A percentile compares a stretch with the other conserved stretches of the same genome.
phyloP scores from a whole-genome alignment of 176 grass and related monocot species.

The Melocanna baccifera region DNA sequence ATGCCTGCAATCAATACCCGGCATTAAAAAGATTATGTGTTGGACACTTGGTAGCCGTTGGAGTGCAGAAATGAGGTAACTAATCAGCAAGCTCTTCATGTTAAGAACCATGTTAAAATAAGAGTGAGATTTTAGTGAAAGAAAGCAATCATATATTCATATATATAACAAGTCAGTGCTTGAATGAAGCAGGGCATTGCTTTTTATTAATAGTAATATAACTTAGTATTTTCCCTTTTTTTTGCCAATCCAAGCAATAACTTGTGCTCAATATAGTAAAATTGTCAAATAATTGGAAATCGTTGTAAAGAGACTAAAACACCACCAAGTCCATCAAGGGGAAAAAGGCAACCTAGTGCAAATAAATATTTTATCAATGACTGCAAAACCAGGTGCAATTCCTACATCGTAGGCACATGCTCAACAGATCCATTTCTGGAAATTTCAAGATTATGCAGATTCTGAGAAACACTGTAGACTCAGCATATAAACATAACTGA shows the following conservation, averaged over 20 bases:
- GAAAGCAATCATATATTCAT: slow-evolving; percentile 9
- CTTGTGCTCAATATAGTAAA: not conserved
- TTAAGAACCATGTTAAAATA: not conserved
- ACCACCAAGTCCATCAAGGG: not conserved
- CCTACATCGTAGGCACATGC: not conserved
- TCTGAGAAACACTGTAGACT: not conserved
- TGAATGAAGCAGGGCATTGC: not conserved
- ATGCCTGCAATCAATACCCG: slow-evolving; percentile 56
- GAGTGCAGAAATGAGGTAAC: not conserved
- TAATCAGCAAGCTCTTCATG: not conserved
- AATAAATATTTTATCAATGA: not conserved
- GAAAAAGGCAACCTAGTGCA: not conserved
- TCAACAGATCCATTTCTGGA: slow-evolving; percentile 3
- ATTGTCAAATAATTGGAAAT: not conserved
- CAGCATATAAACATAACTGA: not conserved
- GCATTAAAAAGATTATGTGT: slow-evolving; percentile 37
- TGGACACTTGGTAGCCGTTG: not conserved
- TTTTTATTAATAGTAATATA: slow-evolving; percentile 7
- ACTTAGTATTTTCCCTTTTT: not conserved
- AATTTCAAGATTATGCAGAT: slow-evolving; percentile 5
- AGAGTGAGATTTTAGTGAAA: slow-evolving; percentile 3
- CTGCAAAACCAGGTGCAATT: not conserved
- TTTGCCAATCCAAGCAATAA: not conserved
- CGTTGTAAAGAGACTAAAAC: slow-evolving; percentile 5
- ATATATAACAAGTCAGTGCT: not conserved